A percentile compares a stretch with the other conserved stretches of the same genome.
phyloP scores from a whole-genome alignment of 768 basidiomycete species.

The Tylopilus rubrobrunneus region DNA sequence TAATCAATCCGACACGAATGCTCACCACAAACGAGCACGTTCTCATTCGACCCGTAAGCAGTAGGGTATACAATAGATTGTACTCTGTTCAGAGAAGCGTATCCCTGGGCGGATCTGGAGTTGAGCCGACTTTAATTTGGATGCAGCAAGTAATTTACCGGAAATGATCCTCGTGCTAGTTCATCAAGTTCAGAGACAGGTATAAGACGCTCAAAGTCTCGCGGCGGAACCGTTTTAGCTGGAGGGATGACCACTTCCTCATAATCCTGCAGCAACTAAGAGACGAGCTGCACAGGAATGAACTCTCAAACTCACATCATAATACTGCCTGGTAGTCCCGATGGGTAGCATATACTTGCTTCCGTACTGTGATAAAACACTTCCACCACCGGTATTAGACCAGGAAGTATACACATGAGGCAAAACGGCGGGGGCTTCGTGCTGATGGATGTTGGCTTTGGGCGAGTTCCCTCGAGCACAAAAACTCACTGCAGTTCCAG shows the following conservation, averaged over 20 bases:
- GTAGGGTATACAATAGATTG: slow-evolving; percentile 94
- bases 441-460: slow-evolving; percentile 33
- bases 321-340: slow-evolving; percentile 65
- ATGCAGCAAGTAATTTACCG: slow-evolving; percentile 44
- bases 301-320: slow-evolving; percentile 50
- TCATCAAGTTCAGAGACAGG: slow-evolving; percentile 69
- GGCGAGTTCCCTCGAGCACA: neutral
- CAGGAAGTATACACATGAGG: slow-evolving; percentile 89
- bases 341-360: slow-evolving; percentile 78
- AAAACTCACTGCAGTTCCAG: slow-evolving; percentile 46
- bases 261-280: slow-evolving; percentile 53
- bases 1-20: neutral
- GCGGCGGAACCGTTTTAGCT: slow-evolving; percentile 70
- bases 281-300: neutral
- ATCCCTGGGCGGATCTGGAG: slow-evolving; percentile 52
- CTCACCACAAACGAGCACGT: slow-evolving; percentile 68
- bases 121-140: neutral
- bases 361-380: slow-evolving; percentile 63
- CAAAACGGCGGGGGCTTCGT: slow-evolving; percentile 54
- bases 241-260: slow-evolving; percentile 92
- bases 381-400: slow-evolving; percentile 51
- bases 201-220: slow-evolving; percentile 65
- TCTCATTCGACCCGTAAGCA: slow-evolving; percentile 94
- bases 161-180: slow-evolving; percentile 78
- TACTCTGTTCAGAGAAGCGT: slow-evolving; percentile 83